Evolutionary conservation across 2,329 filamentous ascomycete species (phyloP).

Genomic region (Corynespora cassiicola): DNA sequence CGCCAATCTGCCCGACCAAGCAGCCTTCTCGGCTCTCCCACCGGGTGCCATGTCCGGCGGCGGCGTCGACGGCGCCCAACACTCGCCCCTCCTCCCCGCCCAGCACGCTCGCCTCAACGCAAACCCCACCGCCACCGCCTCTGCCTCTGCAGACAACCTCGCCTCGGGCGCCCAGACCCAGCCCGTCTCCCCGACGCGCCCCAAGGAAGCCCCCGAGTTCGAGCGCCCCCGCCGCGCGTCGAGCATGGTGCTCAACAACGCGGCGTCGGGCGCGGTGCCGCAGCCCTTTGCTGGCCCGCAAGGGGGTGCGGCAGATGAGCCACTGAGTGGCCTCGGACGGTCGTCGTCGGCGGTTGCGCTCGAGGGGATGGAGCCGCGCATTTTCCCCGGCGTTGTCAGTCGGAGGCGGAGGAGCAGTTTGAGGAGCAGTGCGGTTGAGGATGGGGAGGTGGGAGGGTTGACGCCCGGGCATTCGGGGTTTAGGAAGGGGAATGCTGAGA

Average conservation of each 20-base stretch:
- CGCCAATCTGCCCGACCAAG: conserved; percentile 42
- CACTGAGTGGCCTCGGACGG: conserved; percentile 22
- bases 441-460: conserved; percentile 17
- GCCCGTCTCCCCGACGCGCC: conserved; percentile 31
- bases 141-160: conserved; percentile 24
- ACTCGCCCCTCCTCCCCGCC: conserved; percentile 31
- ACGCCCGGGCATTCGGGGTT: conserved; percentile 16
- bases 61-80: conserved; percentile 30
- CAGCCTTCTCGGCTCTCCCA: conserved; percentile 32
- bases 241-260: conserved; percentile 36
- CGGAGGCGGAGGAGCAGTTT: conserved; percentile 47
- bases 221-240: conserved; percentile 35
- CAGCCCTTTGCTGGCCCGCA: conserved; percentile 22
- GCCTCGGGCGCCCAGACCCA: conserved; percentile 18
- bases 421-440: conserved; percentile 24
- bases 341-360: conserved; percentile 36
- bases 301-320: conserved; percentile 19
- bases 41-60: too few relatives aligned
- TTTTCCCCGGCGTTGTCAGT: conserved; percentile 74
- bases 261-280: conserved; percentile 21
- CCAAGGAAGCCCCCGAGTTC: conserved; percentile 21
- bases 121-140: conserved; percentile 26
- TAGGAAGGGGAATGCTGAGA: conserved; percentile 13
- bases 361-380: conserved; percentile 67
- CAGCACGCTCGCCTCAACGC: conserved; percentile 47